Percentiles rank a stretch among this genome's conserved stretches.
Evolutionary conservation across 2,329 filamentous ascomycete genomes (phyloP).

Genomic region (Trichoderma sp.): DNA sequence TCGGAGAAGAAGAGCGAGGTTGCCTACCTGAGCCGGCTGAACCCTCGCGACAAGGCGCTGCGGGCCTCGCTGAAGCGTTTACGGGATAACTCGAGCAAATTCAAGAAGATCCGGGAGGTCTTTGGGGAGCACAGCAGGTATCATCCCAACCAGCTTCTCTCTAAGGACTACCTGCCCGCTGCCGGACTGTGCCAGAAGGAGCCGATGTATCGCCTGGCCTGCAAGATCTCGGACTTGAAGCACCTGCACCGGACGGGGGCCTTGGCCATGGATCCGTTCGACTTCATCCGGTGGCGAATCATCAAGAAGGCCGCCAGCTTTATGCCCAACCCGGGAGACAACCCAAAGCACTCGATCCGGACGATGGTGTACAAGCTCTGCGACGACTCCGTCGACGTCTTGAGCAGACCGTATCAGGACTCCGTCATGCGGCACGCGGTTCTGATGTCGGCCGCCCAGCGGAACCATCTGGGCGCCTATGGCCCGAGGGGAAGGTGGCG

Average conservation of each 20-base stretch:
- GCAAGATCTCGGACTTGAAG: slow-evolving; percentile 40
- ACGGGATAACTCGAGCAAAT: slow-evolving; percentile 41
- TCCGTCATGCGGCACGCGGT: slow-evolving; percentile 37
- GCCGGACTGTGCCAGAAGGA: slow-evolving; percentile 42
- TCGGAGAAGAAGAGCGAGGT: slow-evolving; percentile 31
- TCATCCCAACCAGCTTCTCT: slow-evolving; percentile 45
- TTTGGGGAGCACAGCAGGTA: slow-evolving; percentile 38
- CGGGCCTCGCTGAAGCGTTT: slow-evolving; percentile 33
- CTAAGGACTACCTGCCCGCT: slow-evolving; percentile 39
- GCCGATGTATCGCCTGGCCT: slow-evolving; percentile 42
- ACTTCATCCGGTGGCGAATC: slow-evolving; percentile 45
- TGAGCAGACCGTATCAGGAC: slow-evolving; percentile 33
- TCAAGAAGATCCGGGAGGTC: slow-evolving; percentile 41
- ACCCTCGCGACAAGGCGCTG: slow-evolving; percentile 29
- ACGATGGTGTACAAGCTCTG: slow-evolving; percentile 30
- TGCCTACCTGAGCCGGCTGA: background rate
- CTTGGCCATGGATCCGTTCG: slow-evolving; percentile 43
- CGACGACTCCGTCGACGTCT: slow-evolving; percentile 10
- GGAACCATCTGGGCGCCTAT: slow-evolving; percentile 23
- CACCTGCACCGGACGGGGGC: slow-evolving; percentile 34
- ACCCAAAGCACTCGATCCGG: slow-evolving; percentile 26
- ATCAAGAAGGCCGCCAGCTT: slow-evolving; percentile 29
- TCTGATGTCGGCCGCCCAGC: slow-evolving; percentile 35
- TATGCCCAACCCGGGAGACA: slow-evolving; percentile 23
- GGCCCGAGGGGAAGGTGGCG: background rate